Percentiles rank a stretch among this genome's conserved stretches.
Conservation (phyloP, 2,329 filamentous ascomycete genomes). For the Apiospora kogelbergensis region DNA sequence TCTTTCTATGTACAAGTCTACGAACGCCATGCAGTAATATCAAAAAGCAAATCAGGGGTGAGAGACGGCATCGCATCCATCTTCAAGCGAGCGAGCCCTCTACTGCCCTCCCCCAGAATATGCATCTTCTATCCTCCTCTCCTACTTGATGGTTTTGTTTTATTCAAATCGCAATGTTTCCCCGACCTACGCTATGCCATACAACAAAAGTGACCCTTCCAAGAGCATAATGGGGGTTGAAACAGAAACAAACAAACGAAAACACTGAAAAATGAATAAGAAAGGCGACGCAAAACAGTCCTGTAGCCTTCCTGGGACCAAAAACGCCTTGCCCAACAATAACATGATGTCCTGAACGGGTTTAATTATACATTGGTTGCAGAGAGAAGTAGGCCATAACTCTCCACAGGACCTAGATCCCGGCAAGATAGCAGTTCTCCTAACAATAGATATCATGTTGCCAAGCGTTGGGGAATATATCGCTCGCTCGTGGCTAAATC, state of each 20-base stretch:
- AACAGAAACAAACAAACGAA: neutral
- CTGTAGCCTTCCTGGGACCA: neutral
- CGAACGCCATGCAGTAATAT: neutral
- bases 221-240: neutral
- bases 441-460: neutral
- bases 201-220: neutral
- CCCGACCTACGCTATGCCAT: neutral
- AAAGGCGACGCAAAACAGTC: neutral
- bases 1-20: slow-evolving; percentile 6
- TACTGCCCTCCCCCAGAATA: neutral
- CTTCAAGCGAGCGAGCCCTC: neutral
- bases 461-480: neutral
- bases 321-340: neutral
- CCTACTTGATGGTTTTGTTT: neutral
- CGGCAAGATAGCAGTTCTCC: neutral
- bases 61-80: too few relatives aligned
- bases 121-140: neutral
- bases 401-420: neutral
- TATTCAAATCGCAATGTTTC: neutral
- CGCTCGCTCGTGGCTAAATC: neutral
- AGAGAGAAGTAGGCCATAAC: neutral
- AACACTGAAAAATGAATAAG: neutral
- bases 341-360: neutral
- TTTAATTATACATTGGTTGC: neutral
- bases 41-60: neutral